A percentile compares a stretch with the other conserved stretches of the same genome.
Evolutionary conservation across 768 basidiomycete genomes (phyloP).

Genomic region (Infundibulicybe gibba): DNA sequence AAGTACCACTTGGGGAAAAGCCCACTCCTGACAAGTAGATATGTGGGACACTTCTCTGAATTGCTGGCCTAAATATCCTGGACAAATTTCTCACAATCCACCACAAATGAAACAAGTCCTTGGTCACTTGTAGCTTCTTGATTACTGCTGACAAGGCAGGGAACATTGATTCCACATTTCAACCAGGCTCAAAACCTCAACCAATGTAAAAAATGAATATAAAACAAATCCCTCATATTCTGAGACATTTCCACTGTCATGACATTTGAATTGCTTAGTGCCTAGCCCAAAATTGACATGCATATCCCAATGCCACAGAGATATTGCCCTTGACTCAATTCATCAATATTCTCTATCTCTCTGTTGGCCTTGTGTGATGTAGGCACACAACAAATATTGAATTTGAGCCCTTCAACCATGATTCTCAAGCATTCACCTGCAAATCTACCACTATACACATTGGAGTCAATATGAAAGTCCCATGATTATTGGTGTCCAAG

Average conservation of each 20-base stretch:
- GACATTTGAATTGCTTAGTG: conserved; percentile 10
- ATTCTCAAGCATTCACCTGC: conserved; percentile 19
- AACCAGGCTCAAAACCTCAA: conserved; percentile 12
- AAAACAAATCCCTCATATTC: conserved; percentile 1
- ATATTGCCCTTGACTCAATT: conserved; percentile 18
- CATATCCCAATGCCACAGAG: conserved; percentile 25
- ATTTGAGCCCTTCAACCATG: conserved; percentile 27
- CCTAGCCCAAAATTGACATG: conserved; percentile 31
- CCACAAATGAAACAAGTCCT: not conserved
- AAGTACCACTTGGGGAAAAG: conserved; percentile 8
- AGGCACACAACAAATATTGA: conserved; percentile 35
- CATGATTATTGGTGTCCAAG: not conserved
- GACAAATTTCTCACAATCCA: conserved; percentile 9
- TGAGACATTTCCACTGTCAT: not conserved
- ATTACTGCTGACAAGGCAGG: not conserved
- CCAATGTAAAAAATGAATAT: conserved; percentile 10
- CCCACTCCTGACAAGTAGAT: conserved; percentile 20
- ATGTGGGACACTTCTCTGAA: conserved; percentile 15
- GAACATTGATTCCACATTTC: not conserved
- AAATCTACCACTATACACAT: conserved; percentile 6
- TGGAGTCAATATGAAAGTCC: no score
- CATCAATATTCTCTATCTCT: conserved; percentile 14
- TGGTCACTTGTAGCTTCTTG: not conserved
- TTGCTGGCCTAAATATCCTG: conserved; percentile 6
- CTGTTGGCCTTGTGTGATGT: conserved; percentile 27